A percentile compares a stretch with the other conserved stretches of the same genome.
These are phyloP conservation scores for Arachnopeziza araneosa DNA, from an alignment of 2,329 filamentous ascomycete species.

Conservation along the genomic window DNA sequence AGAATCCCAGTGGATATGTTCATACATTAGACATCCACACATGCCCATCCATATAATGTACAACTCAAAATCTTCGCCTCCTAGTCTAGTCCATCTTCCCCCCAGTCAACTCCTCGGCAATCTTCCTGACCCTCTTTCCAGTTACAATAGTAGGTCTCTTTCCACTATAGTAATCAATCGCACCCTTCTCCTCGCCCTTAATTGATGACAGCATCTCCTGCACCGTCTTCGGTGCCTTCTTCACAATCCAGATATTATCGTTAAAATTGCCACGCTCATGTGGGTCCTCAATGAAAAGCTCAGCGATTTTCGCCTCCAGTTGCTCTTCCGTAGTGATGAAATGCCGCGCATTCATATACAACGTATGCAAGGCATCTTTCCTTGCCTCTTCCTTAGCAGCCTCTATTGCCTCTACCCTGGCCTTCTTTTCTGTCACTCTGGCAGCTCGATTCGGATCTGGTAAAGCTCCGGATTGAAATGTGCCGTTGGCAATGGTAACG, in stretches of 20 bases:
- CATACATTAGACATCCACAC: neutral
- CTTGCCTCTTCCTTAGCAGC: constrained; percentile 52
- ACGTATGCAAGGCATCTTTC: constrained; percentile 69
- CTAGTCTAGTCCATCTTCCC: constrained; percentile 46
- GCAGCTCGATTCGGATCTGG: constrained; percentile 59
- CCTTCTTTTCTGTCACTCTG: constrained; percentile 42
- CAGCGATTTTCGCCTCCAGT: constrained; percentile 67
- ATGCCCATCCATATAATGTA: constrained; percentile 14
- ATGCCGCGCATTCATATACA: constrained; percentile 81
- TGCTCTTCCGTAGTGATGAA: constrained; percentile 84
- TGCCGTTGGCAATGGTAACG: constrained; percentile 46
- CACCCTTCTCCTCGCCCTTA: constrained; percentile 29
- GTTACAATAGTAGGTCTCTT: constrained; percentile 34
- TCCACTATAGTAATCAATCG: constrained; percentile 26
- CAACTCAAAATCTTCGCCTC: constrained; percentile 6
- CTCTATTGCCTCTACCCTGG: constrained; percentile 37
- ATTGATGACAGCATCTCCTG: constrained; percentile 39
- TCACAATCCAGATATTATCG: constrained; percentile 29
- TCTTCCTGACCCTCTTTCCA: constrained; percentile 54
- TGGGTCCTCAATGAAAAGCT: constrained; percentile 58
- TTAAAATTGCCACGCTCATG: constrained; percentile 4
- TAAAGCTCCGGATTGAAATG: constrained; percentile 44
- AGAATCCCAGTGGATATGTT: neutral
- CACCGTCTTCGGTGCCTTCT: constrained; percentile 38
- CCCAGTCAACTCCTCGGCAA: constrained; percentile 63